phyloP scores from a whole-genome alignment of 495 filamentous ascomycete genomes.

The Penicillium tannophilum region DNA sequence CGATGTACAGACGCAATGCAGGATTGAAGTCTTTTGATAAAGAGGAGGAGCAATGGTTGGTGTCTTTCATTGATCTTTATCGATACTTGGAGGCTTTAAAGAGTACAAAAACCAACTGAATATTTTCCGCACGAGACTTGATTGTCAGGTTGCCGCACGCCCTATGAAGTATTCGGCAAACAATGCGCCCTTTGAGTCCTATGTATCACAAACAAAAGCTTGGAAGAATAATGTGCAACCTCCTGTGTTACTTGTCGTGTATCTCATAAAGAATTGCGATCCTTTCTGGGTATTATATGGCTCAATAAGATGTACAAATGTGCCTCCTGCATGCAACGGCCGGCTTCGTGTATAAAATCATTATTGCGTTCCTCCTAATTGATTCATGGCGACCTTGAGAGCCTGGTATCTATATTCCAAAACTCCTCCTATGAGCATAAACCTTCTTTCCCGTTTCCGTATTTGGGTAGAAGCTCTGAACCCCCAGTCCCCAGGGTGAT shows the following conservation, averaged over 20 bases:
- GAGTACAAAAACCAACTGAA: background rate
- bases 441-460: background rate
- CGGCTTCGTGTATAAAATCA: too few relatives aligned
- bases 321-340: background rate
- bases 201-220: background rate
- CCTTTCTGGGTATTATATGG: too few relatives aligned
- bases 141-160: too few relatives aligned
- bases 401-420: background rate
- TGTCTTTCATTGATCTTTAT: background rate
- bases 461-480: slow-evolving; percentile 28
- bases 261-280: too few relatives aligned
- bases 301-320: too few relatives aligned
- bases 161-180: too few relatives aligned
- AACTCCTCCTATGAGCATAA: background rate
- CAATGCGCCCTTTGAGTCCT: background rate
- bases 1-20: too few relatives aligned
- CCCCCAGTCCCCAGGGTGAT: slow-evolving; percentile 27
- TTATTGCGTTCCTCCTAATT: background rate
- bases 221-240: too few relatives aligned
- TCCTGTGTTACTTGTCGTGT: too few relatives aligned
- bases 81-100: background rate
- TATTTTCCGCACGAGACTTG: background rate
- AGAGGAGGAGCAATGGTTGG: background rate
- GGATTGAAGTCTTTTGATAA: background rate
- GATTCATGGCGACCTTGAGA: background rate